Conservation (phyloP, 352 stramenopile genomes). For the Phytophthora tentaculata region DNA sequence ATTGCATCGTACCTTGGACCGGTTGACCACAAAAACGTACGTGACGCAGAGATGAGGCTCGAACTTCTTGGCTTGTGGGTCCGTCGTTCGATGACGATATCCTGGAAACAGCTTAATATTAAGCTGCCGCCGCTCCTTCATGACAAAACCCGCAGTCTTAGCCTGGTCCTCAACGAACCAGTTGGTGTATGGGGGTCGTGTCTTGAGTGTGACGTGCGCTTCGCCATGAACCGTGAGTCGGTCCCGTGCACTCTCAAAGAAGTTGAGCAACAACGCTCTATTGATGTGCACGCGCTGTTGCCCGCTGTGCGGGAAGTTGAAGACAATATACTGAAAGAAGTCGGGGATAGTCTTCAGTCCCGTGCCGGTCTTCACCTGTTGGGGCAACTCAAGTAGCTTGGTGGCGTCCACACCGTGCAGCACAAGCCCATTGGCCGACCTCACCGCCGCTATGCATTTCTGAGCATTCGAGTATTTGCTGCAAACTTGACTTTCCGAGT, state of each 20-base stretch:
- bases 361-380: constrained; percentile 26
- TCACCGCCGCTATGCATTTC: constrained; percentile 70
- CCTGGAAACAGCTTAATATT: constrained; percentile 76
- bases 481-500: constrained; percentile 67
- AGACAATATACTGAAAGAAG: constrained; percentile 87
- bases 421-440: constrained; percentile 48
- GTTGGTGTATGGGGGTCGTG: constrained; percentile 85
- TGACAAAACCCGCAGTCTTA: constrained; percentile 66
- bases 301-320: constrained; percentile 91
- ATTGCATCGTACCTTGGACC: constrained; percentile 54
- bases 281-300: constrained; percentile 91
- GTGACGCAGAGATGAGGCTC: constrained; percentile 84
- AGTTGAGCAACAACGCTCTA: constrained; percentile 75
- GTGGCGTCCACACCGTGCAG: constrained; percentile 87
- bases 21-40: constrained; percentile 89
- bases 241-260: constrained; percentile 81
- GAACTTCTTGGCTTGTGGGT: constrained; percentile 85
- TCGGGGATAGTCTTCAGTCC: constrained; percentile 36
- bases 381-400: constrained; percentile 64
- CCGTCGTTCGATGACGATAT: constrained; percentile 89
- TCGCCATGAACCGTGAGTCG: constrained; percentile 68
- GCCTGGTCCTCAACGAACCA: constrained; percentile 90
- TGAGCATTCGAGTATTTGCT: constrained; percentile 83
- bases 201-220: constrained; percentile 89
- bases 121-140: constrained; percentile 82